These are phyloP conservation scores for Candida tammaniensis DNA, from an alignment of 805 yeast species.

Conservation along the genomic window DNA sequence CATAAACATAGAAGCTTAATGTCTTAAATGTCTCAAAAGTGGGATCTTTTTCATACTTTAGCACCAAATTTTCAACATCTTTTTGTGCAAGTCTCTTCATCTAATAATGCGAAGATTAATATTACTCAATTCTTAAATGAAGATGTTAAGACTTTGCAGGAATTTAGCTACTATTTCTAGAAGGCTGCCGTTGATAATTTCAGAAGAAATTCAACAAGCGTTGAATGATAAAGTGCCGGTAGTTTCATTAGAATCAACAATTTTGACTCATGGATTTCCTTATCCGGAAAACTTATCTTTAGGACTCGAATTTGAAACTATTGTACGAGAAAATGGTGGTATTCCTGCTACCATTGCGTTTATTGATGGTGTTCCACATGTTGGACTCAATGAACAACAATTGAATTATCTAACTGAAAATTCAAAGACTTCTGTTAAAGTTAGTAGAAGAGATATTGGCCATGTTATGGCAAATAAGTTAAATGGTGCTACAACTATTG, in stretches of 20 bases:
- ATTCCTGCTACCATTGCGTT: slow-evolving; percentile 87
- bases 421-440: slow-evolving; percentile 47
- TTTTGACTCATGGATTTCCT: slow-evolving; percentile 87
- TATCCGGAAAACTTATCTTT: slow-evolving; percentile 70
- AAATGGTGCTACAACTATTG: slow-evolving; percentile 89
- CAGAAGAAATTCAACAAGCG: slow-evolving; percentile 64
- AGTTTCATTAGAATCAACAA: slow-evolving; percentile 83
- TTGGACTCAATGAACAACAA: slow-evolving; percentile 56
- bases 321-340: slow-evolving; percentile 60
- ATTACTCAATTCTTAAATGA: no score
- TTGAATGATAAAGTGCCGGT: slow-evolving; percentile 57
- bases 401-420: slow-evolving; percentile 49
- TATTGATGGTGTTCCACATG: slow-evolving; percentile 64
- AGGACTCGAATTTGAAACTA: slow-evolving; percentile 66
- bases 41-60: neutral
- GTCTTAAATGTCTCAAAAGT: neutral
- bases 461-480: slow-evolving; percentile 58
- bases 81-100: no score
- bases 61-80: neutral
- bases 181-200: slow-evolving; percentile 24
- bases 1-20: slow-evolving; percentile 1
- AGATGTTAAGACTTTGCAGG: no score
- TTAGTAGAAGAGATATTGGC: slow-evolving; percentile 79
- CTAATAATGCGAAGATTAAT: no score
- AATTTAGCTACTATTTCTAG: no score